Evolutionary conservation across 257 asterid genomes (phyloP).

Genomic region (Nicotiana tomentosiformis): DNA sequence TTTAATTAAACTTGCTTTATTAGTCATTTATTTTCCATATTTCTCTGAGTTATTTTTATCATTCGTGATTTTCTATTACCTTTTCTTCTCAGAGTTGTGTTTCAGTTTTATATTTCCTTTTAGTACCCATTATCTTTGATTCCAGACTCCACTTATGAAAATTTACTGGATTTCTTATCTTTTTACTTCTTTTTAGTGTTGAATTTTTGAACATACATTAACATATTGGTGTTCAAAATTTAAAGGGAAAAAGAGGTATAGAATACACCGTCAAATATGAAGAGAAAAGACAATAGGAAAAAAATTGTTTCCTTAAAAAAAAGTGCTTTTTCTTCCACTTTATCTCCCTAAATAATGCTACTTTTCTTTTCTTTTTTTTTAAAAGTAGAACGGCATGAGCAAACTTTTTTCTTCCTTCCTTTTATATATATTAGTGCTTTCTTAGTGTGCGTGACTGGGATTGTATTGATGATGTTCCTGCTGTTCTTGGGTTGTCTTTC

Average conservation of each 20-base stretch:
- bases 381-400: neutral
- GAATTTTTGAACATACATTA: neutral
- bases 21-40: neutral
- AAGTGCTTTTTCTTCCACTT: neutral
- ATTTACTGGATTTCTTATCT: too few relatives aligned
- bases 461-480: neutral
- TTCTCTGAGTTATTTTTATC: neutral
- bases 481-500: neutral
- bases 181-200: neutral
- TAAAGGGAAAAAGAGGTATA: too few relatives aligned
- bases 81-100: neutral
- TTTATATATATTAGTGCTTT: neutral
- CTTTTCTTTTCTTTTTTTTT: neutral
- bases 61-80: conserved; percentile 10
- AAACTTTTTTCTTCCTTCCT: neutral
- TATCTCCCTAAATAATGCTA: neutral
- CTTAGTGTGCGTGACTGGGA: too few relatives aligned
- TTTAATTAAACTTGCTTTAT: neutral
- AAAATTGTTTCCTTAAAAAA: neutral
- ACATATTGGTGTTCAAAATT: neutral
- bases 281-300: too few relatives aligned
- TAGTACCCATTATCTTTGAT: neutral
- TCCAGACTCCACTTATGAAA: too few relatives aligned
- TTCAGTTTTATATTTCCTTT: neutral
- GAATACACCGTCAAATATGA: too few relatives aligned